Evolutionary conservation across 2,329 filamentous ascomycete species (phyloP).

Genomic region (Verticillium nubilum): DNA sequence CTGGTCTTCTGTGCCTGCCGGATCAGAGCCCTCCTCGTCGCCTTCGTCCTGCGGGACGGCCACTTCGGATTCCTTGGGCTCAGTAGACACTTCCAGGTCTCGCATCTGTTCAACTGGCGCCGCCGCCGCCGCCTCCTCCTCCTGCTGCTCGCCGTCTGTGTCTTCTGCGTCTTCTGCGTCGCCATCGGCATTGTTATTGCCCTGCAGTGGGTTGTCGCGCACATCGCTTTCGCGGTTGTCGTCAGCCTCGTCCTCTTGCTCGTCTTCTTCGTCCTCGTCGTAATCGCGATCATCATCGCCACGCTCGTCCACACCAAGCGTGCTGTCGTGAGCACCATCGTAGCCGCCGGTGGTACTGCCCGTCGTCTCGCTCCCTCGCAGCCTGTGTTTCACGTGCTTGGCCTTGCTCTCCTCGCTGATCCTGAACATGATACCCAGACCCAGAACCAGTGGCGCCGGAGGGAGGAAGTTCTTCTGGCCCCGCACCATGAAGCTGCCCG

Average conservation of each 20-base stretch:
- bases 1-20: conserved; percentile 9
- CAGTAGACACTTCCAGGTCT: conserved; percentile 9
- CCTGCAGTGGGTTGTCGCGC: conserved; percentile 33
- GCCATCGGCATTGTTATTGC: conserved; percentile 14
- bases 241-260: conserved; percentile 21
- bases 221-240: conserved; percentile 13
- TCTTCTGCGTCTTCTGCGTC: conserved; percentile 26
- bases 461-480: conserved; percentile 90
- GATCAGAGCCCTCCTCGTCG: conserved; percentile 14
- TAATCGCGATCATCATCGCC: conserved; percentile 19
- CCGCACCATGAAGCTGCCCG: conserved; percentile 73
- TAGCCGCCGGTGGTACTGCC: conserved; percentile 3
- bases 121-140: conserved; percentile 10
- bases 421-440: conserved; percentile 81
- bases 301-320: conserved; percentile 4
- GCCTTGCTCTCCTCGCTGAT: conserved; percentile 83
- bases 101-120: conserved; percentile 7
- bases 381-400: conserved; percentile 70
- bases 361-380: conserved; percentile 22
- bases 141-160: conserved; percentile 12
- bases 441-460: conserved; percentile 79
- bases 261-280: conserved; percentile 24
- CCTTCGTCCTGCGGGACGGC: conserved; percentile 14
- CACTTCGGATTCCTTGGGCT: conserved; percentile 15
- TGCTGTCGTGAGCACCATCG: conserved; percentile 4